A percentile compares a stretch with the other conserved stretches of the same genome.
These are phyloP conservation scores for Parathielavia hyrcaniae DNA, from an alignment of 495 filamentous ascomycete genomes.

Conservation along the genomic window DNA sequence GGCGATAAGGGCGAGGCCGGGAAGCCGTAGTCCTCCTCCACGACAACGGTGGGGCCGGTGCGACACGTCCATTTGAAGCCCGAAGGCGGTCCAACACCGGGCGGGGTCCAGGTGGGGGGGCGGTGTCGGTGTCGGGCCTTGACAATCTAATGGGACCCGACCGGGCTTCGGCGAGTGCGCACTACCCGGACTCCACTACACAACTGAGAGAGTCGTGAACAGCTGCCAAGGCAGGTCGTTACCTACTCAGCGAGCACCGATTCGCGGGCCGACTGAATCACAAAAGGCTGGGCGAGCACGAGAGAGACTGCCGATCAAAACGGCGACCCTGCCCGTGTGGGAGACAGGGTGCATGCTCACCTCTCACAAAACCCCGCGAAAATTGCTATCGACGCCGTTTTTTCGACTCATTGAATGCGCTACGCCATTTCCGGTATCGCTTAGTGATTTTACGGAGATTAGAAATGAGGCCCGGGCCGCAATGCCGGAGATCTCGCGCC, in stretches of 20 bases:
- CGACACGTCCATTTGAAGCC: not conserved
- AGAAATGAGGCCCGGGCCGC: too few relatives aligned
- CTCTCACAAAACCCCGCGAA: too few relatives aligned
- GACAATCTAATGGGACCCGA: not conserved
- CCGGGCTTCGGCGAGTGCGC: too few relatives aligned
- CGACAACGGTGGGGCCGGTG: not conserved
- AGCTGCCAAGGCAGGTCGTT: too few relatives aligned
- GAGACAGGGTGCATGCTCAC: not conserved
- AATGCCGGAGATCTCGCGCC: not conserved
- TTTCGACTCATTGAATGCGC: too few relatives aligned
- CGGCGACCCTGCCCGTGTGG: not conserved
- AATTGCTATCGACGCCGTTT: too few relatives aligned
- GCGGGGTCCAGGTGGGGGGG: not conserved
- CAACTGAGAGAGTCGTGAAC: too few relatives aligned
- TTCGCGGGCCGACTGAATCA: not conserved
- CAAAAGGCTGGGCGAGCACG: not conserved
- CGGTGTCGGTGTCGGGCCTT: not conserved
- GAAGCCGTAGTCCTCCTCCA: not conserved
- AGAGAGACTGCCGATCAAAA: not conserved
- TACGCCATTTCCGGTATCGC: too few relatives aligned
- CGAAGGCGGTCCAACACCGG: not conserved
- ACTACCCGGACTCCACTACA: too few relatives aligned
- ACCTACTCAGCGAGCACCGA: too few relatives aligned
- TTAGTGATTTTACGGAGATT: not conserved
- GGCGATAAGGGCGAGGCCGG: slow-evolving; percentile 7